Evolutionary conservation across 2,329 filamentous ascomycete species (phyloP).

Genomic region (Arthroderma sp.): DNA sequence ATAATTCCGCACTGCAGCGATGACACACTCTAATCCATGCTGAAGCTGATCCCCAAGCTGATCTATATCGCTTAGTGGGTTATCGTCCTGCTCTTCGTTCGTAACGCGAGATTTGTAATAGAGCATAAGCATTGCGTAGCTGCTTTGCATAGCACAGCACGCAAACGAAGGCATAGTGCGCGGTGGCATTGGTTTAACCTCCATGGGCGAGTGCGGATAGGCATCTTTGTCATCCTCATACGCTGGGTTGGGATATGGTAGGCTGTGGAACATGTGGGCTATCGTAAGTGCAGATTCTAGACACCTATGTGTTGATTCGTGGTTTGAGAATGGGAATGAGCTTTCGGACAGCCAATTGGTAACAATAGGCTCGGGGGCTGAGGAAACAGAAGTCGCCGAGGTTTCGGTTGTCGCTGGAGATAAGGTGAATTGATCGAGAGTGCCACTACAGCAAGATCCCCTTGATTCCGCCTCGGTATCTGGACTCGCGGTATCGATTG

Average conservation of each 20-base stretch:
- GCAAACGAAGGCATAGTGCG: slow-evolving; percentile 36
- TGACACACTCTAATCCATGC: slow-evolving; percentile 26
- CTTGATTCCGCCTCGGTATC: slow-evolving; percentile 1
- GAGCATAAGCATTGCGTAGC: slow-evolving; percentile 35
- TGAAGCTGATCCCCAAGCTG: slow-evolving; percentile 24
- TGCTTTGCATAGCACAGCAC: slow-evolving; percentile 35
- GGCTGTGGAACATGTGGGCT: slow-evolving; percentile 27
- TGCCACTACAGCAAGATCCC: slow-evolving; percentile 19
- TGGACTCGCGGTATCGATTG: slow-evolving; percentile 3
- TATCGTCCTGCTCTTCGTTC: slow-evolving; percentile 17
- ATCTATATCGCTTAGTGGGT: slow-evolving; percentile 15
- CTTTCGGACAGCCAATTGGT: slow-evolving; percentile 11
- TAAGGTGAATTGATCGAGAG: slow-evolving; percentile 19
- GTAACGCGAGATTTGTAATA: slow-evolving; percentile 30
- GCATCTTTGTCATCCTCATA: slow-evolving; percentile 9
- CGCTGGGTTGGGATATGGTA: slow-evolving; percentile 26
- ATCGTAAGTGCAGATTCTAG: slow-evolving; percentile 28
- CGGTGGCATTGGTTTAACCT: slow-evolving; percentile 16
- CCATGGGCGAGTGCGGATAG: slow-evolving; percentile 1
- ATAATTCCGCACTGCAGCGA: slow-evolving; percentile 27
- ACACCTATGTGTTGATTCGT: slow-evolving; percentile 30
- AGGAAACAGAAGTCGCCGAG: slow-evolving; percentile 20
- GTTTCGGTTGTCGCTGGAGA: slow-evolving; percentile 16
- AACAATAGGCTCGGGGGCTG: slow-evolving; percentile 13
- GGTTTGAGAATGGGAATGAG: slow-evolving; percentile 29